phyloP scores from a whole-genome alignment of 108 stramenopile species.

The Nitzschia sp. region DNA sequence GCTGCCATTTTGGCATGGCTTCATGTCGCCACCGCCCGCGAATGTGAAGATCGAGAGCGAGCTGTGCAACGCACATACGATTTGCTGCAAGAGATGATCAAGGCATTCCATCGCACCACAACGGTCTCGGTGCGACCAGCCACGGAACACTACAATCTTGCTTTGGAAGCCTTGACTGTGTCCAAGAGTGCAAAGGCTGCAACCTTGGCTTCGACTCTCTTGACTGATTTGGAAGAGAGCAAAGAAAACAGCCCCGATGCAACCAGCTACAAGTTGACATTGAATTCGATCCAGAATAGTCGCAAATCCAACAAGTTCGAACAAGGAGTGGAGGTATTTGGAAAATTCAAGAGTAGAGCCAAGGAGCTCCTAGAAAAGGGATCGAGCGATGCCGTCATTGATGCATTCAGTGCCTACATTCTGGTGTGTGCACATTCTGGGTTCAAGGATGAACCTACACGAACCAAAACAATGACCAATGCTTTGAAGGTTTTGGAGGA shows the following conservation, averaged over 20 bases:
- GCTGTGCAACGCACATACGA: slow-evolving; percentile 49
- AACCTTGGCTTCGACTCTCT: slow-evolving; percentile 21
- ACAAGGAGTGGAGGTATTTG: slow-evolving; percentile 2
- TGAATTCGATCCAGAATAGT: slow-evolving; percentile 30
- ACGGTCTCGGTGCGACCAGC: slow-evolving; percentile 45
- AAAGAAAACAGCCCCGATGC: slow-evolving; percentile 20
- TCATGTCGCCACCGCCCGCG: slow-evolving; percentile 46
- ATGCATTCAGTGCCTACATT: slow-evolving; percentile 60
- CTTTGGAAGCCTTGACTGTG: slow-evolving; percentile 62
- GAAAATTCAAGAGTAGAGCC: slow-evolving; percentile 10
- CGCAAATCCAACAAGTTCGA: slow-evolving; percentile 24
- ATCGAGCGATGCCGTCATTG: slow-evolving; percentile 14
- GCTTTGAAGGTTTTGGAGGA: slow-evolving; percentile 48
- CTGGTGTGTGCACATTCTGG: slow-evolving; percentile 44
- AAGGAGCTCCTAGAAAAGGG: background rate
- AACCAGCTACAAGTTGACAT: slow-evolving; percentile 22
- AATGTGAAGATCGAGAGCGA: slow-evolving; percentile 29
- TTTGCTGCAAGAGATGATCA: slow-evolving; percentile 62
- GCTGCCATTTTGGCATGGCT: slow-evolving; percentile 70
- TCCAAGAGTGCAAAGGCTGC: slow-evolving; percentile 35
- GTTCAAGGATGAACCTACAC: slow-evolving; percentile 7
- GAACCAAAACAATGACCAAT: slow-evolving; percentile 29
- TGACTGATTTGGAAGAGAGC: slow-evolving; percentile 22
- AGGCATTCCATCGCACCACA: slow-evolving; percentile 61
- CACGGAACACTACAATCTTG: slow-evolving; percentile 64